Base-by-base conservation (phyloP, 768 basidiomycete species). In the Boletales sp. region DNA sequence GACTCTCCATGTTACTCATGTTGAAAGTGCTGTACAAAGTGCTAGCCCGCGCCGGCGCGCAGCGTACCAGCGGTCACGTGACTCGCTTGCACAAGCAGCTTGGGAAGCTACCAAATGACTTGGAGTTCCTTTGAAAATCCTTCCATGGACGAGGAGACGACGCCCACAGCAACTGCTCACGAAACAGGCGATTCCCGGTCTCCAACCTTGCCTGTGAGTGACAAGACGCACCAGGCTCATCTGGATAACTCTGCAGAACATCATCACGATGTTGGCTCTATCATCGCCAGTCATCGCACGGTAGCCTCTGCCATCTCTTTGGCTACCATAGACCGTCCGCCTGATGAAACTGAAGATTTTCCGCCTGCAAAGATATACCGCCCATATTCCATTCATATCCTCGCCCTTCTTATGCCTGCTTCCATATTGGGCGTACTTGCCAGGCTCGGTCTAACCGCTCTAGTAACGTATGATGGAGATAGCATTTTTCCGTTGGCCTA, bases 1-100 rank as follows among this genome's bases (percentile, higher is more conserved):
- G 64, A 92, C 94, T 95, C 72, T 97, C 93, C 57, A 97, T 82
- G 69, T 82, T 86, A 73, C 84, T 88, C 87, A 87, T 90, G 48
- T 6, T 45, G 38, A 38, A 39, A 53, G 43, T 29, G 48, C 14
- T 27, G 44, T 34, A 3, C 15, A 27, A 27, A 27, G 24, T 27
- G 24, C 24, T 27, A 4, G 24, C 24, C 24, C 24, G 24, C 7
- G 24, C 24, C 4, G 24, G 24, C n/a, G 29, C 29, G 27, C 44
- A 51, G 35, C 24, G 24, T 43, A 43, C 21, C 21, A 21, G 11
- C 6, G 15, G 30, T 50, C 42, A 43, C 32, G 42, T 50, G 42
- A 43, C 37, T 21, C 18, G n/a, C 29, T 19, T 11, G 19, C 21
- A 13, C 35, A 15, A 29, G 24, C 6, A 27, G 24, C 24, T 27